phyloP scores from a whole-genome alignment of 2,329 filamentous ascomycete species.

The Cercospora janseana region DNA sequence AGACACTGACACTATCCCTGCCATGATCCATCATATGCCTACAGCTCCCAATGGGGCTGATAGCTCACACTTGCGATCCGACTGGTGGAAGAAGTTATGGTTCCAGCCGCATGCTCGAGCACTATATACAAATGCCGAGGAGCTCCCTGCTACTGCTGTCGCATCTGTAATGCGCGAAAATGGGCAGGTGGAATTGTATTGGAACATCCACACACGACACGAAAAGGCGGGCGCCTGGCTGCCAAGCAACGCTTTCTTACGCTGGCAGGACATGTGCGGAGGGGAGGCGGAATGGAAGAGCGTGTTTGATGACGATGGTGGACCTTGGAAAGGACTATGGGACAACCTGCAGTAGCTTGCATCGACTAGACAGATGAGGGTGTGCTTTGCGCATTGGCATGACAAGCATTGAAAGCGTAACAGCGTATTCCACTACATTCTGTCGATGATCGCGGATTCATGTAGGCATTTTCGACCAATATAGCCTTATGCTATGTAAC shows the following conservation, averaged over 20 bases:
- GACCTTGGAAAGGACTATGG: constrained; percentile 13
- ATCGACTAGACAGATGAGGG: too few species aligned
- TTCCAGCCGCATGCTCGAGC: background rate
- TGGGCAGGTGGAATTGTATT: constrained; percentile 3
- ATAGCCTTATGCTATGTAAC: too few species aligned
- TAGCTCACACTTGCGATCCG: background rate
- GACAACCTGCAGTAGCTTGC: too few species aligned
- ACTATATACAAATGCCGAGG: constrained; percentile 4
- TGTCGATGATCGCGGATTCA: too few species aligned
- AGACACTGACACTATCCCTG: constrained; percentile 5
- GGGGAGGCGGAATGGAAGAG: constrained; percentile 8
- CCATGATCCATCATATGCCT: constrained; percentile 15
- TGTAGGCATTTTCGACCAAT: too few species aligned
- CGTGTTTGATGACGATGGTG: constrained; percentile 9
- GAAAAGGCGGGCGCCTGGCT: constrained; percentile 4
- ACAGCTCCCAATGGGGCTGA: constrained; percentile 2
- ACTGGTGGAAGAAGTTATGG: constrained; percentile 11
- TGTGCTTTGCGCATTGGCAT: too few species aligned
- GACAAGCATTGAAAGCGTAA: too few species aligned
- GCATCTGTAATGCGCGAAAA: background rate
- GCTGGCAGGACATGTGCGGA: constrained; percentile 12
- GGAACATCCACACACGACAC: constrained; percentile 14
- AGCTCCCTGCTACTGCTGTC: constrained; percentile 3
- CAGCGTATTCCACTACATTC: too few species aligned
- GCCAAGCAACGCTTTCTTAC: background rate